phyloP scores from a whole-genome alignment of 1,139 yeast species.

The Eremothecium gossypii region DNA sequence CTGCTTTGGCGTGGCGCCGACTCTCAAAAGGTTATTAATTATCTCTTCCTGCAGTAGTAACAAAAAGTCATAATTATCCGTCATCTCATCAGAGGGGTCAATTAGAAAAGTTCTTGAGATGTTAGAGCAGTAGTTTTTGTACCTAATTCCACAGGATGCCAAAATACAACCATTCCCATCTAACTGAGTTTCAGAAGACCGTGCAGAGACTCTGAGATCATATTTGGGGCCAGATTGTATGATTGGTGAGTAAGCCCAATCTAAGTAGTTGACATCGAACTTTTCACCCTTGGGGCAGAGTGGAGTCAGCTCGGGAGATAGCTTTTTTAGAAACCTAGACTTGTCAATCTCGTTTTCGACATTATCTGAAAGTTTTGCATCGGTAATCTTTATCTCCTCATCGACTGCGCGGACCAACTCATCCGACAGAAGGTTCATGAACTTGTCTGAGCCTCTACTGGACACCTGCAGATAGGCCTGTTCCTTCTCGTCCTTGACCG shows the following conservation, averaged over 20 bases:
- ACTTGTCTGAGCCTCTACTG: slow-evolving; percentile 64
- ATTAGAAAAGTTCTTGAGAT: slow-evolving; percentile 82
- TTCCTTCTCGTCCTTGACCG: slow-evolving; percentile 75
- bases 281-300: slow-evolving; percentile 39
- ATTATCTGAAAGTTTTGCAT: slow-evolving; percentile 62
- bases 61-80: slow-evolving; percentile 68
- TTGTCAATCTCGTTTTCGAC: slow-evolving; percentile 79
- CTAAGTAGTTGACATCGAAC: slow-evolving; percentile 69
- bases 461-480: slow-evolving; percentile 59
- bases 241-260: slow-evolving; percentile 93
- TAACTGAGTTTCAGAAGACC: slow-evolving; percentile 56
- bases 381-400: slow-evolving; percentile 71
- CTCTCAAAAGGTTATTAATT: slow-evolving; percentile 44
- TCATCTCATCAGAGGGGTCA: slow-evolving; percentile 79
- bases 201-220: slow-evolving; percentile 79
- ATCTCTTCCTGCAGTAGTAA: slow-evolving; percentile 60
- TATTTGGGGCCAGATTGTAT: slow-evolving; percentile 83
- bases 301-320: slow-evolving; percentile 43
- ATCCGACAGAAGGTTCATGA: slow-evolving; percentile 78
- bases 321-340: slow-evolving; percentile 56
- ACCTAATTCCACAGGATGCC: slow-evolving; percentile 78
- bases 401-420: slow-evolving; percentile 85
- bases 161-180: slow-evolving; percentile 74
- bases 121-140: slow-evolving; percentile 83
- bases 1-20: slow-evolving; percentile 58